Percentiles rank a stretch among this genome's conserved stretches.
These are phyloP conservation scores for Penicillium ochrochloron DNA, from an alignment of 495 filamentous ascomycete species.

Conservation along the genomic window DNA sequence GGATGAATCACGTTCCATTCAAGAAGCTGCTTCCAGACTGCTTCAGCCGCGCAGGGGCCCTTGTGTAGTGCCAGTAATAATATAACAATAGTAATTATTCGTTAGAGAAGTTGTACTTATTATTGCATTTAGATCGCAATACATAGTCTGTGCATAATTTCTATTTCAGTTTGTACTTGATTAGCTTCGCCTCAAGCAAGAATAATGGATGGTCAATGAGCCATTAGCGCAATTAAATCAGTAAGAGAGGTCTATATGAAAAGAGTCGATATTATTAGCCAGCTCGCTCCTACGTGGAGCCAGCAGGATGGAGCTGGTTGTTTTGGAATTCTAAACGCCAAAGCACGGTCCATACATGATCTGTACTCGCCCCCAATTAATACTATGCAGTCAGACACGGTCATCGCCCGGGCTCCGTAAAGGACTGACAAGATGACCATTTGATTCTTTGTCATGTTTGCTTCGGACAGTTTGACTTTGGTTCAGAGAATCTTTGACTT, in stretches of 20 bases:
- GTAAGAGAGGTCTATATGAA: background rate
- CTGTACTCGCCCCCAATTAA: background rate
- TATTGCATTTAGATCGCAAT: background rate
- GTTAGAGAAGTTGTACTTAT: background rate
- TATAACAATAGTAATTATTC: background rate
- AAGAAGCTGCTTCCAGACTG: conserved; percentile 2
- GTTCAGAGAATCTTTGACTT: conserved; percentile 7
- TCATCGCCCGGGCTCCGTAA: background rate
- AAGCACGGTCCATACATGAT: background rate
- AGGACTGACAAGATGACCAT: background rate
- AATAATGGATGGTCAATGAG: background rate
- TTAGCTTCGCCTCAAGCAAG: background rate
- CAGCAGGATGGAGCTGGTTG: background rate
- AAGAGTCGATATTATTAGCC: background rate
- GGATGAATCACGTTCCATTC: background rate
- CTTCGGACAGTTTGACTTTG: conserved; percentile 3
- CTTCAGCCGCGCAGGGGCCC: background rate
- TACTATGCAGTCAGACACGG: conserved; percentile 8
- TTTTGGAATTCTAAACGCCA: background rate
- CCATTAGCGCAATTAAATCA: background rate
- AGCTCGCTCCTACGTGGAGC: background rate
- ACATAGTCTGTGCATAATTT: background rate
- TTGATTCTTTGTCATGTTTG: background rate
- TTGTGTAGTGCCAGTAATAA: background rate
- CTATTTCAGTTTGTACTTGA: background rate